Evolutionary conservation across 768 basidiomycete genomes (phyloP), one percentile per base, ranked within the genome.

Genomic region (Macrocybe gigantea): DNA sequence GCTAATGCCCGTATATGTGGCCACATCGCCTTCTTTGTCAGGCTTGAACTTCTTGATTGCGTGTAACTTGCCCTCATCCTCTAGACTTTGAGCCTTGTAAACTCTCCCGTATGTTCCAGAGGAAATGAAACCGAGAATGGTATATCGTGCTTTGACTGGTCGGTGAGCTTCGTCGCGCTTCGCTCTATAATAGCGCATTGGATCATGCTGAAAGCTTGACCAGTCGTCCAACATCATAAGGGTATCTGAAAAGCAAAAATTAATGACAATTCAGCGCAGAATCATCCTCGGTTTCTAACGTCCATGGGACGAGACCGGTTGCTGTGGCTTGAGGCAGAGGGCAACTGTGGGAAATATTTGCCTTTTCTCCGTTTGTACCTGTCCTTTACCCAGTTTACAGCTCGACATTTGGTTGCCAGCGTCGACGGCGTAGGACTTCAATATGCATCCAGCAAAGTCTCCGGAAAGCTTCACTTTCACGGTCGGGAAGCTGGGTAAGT

Each of bases 21-120:
- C 70, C 1, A 93, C 83, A 60, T 98, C 96, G 14, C 95, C 95
- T 69, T 99, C 96, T 66, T 98, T 98, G 75, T 99, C 96, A 0
- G 95, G 96, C 62, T 99, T 99, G 74, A 98, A 98, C 66, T 98
- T 99, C 75, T 99, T 99, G 71, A 99, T 98, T 5, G 96, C 96
- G 56, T 93, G 87, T 41, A 95, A 76, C 53, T 70, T 73, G 2
- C 74, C 80, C 37, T 85, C 82, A 3, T 80, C 75, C 9, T 83
- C 86, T 40, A 79, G 71, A 59, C 85, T 87, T 60, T 83, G 79
- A 0, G 94, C 96, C 64, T 98, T 98, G 80, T 98, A 99, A 2
- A 98, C 96, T n/a, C 94, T 77, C 1, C 96, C 96, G 61, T 98
- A 98, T 0, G 95, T 98, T 13, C 96, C 96, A 6, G 93, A 95